Conservation (phyloP, 2,329 filamentous ascomycete species). For the Sporothrix protearum region DNA sequence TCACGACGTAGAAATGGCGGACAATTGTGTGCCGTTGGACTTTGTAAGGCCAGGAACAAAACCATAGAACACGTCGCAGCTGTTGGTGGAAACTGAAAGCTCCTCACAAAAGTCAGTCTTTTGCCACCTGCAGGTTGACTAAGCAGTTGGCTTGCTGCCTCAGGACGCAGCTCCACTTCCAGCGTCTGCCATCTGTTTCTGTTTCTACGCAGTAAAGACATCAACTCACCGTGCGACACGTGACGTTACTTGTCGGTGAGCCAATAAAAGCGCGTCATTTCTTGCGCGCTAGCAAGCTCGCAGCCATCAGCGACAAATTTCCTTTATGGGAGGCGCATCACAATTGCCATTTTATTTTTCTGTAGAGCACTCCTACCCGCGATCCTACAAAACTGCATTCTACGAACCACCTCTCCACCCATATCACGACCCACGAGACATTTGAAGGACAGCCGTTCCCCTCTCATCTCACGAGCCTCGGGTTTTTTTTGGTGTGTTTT, state of each 20-base stretch:
- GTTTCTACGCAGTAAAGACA: no score
- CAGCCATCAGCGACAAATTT: slow-evolving; percentile 19
- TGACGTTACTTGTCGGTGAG: neutral
- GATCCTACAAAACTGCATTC: neutral
- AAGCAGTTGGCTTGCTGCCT: slow-evolving; percentile 3
- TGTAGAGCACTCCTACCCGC: slow-evolving; percentile 1
- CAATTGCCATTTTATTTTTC: slow-evolving; percentile 16
- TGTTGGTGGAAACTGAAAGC: neutral
- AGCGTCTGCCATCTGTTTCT: slow-evolving; percentile 12
- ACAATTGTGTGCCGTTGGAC: neutral
- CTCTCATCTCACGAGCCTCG: neutral
- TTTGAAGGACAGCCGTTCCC: neutral
- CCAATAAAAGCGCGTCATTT: slow-evolving; percentile 25
- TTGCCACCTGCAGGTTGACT: neutral
- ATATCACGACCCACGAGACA: neutral
- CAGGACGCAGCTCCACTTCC: slow-evolving; percentile 13
- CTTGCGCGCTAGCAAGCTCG: slow-evolving; percentile 19
- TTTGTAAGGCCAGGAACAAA: neutral
- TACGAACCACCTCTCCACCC: neutral
- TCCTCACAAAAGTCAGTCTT: neutral
- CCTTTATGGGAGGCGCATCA: slow-evolving; percentile 20
- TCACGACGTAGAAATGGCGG: neutral
- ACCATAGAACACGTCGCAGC: neutral
- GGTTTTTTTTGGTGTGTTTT: neutral
- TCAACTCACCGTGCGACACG: slow-evolving; percentile 1